Evolutionary conservation across 1,284 basidiomycete genomes (phyloP).

Genomic region (Rhodotorula sp.): DNA sequence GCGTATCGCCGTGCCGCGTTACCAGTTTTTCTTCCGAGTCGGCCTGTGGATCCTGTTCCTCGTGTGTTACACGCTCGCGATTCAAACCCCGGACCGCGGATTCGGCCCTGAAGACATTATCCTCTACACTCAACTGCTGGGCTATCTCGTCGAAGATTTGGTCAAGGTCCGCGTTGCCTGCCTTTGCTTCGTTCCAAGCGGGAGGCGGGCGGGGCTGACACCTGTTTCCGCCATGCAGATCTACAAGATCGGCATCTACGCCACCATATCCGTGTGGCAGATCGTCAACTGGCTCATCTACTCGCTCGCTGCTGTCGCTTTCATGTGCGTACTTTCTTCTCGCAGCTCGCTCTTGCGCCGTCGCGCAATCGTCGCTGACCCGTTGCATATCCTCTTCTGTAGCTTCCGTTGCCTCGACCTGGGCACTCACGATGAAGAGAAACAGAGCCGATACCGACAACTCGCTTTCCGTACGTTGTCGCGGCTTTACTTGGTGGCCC

Average conservation of each 20-base stretch:
- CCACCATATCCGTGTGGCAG: conserved; percentile 53
- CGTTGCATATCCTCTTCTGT: conserved; percentile 73
- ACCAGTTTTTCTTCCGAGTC: conserved; percentile 55
- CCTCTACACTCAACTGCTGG: conserved; percentile 40
- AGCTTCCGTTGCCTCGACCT: conserved; percentile 67
- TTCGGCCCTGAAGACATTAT: conserved; percentile 42
- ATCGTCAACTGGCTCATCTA: conserved; percentile 71
- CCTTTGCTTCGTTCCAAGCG: no score
- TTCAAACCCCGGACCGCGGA: conserved; percentile 44
- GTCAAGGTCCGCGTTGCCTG: conserved; percentile 21
- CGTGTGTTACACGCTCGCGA: conserved; percentile 59
- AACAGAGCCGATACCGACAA: conserved; percentile 26
- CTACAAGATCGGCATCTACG: conserved; percentile 29
- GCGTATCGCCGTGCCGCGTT: conserved; percentile 82
- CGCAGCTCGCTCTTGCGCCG: conserved; percentile 54
- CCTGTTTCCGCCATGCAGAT: neutral
- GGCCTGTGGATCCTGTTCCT: conserved; percentile 80
- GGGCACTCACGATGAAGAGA: conserved; percentile 51
- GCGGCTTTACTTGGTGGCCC: neutral
- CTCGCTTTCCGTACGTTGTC: conserved; percentile 38
- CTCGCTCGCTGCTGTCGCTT: conserved; percentile 66
- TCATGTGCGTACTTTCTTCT: conserved; percentile 60
- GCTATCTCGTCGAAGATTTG: conserved; percentile 44
- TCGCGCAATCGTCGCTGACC: conserved; percentile 40
- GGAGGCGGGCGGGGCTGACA: no score